Percentiles rank a stretch among this genome's conserved stretches.
phyloP scores from a whole-genome alignment of 305 asterid species.

The Fraxinus dipetala region DNA sequence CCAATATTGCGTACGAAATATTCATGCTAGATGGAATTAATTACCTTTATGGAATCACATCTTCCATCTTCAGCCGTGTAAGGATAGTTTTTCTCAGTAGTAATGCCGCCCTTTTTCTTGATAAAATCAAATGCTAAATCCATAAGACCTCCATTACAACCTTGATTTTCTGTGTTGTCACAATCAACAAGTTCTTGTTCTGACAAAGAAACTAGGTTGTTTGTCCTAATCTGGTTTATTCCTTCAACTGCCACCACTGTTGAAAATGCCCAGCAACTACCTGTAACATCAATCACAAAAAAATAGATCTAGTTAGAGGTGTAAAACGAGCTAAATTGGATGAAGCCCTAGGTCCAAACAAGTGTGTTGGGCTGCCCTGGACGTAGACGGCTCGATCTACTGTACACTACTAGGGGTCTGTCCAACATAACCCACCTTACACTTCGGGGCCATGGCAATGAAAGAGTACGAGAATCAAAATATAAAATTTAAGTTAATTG shows the following conservation, averaged over 20 bases:
- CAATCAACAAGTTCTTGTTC: constrained; percentile 93
- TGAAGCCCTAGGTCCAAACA: not conserved
- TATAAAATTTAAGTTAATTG: not conserved
- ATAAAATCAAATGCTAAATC: constrained; percentile 70
- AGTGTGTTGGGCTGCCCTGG: not conserved
- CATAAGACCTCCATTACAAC: constrained; percentile 91
- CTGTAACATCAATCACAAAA: constrained; percentile 32
- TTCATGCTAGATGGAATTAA: not conserved
- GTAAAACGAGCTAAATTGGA: not conserved
- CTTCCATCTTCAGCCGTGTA: constrained; percentile 57
- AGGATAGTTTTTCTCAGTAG: constrained; percentile 68
- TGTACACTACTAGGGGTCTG: not conserved
- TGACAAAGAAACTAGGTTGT: constrained; percentile 55
- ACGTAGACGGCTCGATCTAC: not conserved
- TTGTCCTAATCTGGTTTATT: constrained; percentile 68
- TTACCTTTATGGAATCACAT: constrained; percentile 61
- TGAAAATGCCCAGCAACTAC: constrained; percentile 98
- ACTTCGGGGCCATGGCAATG: not conserved
- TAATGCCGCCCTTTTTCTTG: constrained; percentile 61
- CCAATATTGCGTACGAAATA: not conserved
- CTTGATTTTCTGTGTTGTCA: constrained; percentile 55
- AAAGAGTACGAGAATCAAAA: not conserved
- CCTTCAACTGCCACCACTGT: constrained; percentile 86
- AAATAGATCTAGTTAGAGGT: not conserved
- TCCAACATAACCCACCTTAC: not conserved